A percentile compares a stretch with the other conserved stretches of the same genome.
These are phyloP conservation scores for Verticillium klebahnii DNA, from an alignment of 2,329 filamentous ascomycete genomes.

Conservation along the genomic window DNA sequence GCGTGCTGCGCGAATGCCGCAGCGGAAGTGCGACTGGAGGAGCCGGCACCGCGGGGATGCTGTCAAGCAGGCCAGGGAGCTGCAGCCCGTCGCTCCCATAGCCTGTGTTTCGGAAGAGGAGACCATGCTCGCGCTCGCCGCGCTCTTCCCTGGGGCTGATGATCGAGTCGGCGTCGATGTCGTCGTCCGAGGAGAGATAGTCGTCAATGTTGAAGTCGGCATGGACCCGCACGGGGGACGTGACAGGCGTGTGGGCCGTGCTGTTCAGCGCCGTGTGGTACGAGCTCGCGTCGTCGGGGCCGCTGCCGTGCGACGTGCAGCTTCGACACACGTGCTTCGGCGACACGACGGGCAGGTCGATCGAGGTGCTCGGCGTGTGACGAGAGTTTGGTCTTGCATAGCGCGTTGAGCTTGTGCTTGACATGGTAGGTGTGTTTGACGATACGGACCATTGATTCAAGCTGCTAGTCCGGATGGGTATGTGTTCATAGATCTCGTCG, in stretches of 20 bases:
- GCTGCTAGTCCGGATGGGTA: constrained; percentile 30
- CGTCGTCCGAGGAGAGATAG: constrained; percentile 32
- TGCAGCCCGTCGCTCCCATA: constrained; percentile 27
- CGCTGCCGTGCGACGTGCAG: constrained; percentile 10
- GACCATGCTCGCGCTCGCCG: constrained; percentile 28
- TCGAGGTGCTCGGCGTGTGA: constrained; percentile 39
- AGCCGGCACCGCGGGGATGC: constrained; percentile 5
- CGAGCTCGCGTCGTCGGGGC: constrained; percentile 10
- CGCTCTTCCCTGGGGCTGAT: constrained; percentile 11
- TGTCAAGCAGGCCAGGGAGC: constrained; percentile 28
- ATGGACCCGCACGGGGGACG: not conserved
- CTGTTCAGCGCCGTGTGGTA: constrained; percentile 10
- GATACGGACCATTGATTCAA: constrained; percentile 35
- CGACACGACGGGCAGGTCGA: constrained; percentile 27
- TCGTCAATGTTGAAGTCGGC: constrained; percentile 31
- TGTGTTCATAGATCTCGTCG: constrained; percentile 29
- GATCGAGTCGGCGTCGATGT: constrained; percentile 30
- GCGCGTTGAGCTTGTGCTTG: constrained; percentile 34
- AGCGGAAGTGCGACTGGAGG: not conserved
- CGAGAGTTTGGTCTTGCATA: constrained; percentile 34
- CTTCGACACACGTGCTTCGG: constrained; percentile 8
- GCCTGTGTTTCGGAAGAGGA: constrained; percentile 29
- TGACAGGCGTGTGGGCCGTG: not conserved
- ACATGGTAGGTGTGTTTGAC: constrained; percentile 33
- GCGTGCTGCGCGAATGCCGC: constrained; percentile 2